Conservation (phyloP, 2,329 filamentous ascomycete genomes). For the Alternaria infectoria region DNA sequence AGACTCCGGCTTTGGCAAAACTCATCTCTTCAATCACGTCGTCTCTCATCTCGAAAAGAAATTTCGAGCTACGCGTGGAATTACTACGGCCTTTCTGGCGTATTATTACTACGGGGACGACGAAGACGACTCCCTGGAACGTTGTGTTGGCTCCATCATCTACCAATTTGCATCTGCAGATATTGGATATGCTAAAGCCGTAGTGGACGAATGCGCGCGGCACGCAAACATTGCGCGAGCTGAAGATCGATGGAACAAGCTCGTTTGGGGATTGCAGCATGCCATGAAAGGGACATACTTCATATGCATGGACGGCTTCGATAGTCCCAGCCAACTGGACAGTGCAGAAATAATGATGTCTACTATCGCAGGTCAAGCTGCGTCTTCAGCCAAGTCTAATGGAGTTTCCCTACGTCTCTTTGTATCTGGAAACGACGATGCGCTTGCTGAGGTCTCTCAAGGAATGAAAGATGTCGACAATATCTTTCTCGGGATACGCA, state of each 20-base stretch:
- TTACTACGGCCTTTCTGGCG: conserved; percentile 4
- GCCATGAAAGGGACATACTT: conserved; percentile 21
- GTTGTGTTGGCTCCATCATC: conserved; percentile 19
- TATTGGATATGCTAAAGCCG: conserved; percentile 13
- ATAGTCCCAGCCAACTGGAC: background rate
- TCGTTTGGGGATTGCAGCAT: background rate
- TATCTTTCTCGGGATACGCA: background rate
- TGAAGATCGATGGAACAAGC: conserved; percentile 8
- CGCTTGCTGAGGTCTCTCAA: background rate
- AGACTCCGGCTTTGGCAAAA: background rate
- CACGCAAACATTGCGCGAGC: conserved; percentile 3
- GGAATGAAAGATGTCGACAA: background rate
- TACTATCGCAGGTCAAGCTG: background rate
- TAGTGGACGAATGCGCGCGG: background rate
- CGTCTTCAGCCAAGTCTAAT: background rate
- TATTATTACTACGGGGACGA: conserved; percentile 26
- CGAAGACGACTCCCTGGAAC: conserved; percentile 17
- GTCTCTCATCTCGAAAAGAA: background rate
- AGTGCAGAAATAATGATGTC: background rate
- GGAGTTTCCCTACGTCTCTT: background rate
- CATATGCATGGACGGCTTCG: conserved; percentile 20
- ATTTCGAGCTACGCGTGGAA: background rate
- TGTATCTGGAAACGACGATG: background rate
- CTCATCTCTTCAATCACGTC: background rate
- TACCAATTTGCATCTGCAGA: conserved; percentile 17